Evolutionary conservation across 176 grass and related monocot species (phyloP), one percentile per base, ranked within the genome.

Genomic region (Tuctoria greenei): DNA sequence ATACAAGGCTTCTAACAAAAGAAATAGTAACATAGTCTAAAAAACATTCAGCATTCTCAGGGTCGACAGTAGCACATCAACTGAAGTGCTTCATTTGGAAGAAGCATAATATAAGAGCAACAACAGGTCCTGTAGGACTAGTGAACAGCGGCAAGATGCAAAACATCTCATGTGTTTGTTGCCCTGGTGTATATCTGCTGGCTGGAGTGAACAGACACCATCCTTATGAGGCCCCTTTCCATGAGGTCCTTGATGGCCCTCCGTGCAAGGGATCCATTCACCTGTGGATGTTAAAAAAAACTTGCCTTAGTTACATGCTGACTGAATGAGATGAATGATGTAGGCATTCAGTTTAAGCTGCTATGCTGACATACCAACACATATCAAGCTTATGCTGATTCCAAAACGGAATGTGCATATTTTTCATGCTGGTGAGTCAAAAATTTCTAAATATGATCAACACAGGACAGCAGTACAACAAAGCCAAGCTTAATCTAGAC

Each of bases 141-240:
- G 65, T 70, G 7, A 65, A 65, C 3, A 0, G 17, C 13, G 9
- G 54, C 8, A 5, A 3, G 4, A 59, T 21, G 18, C 64, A 69
- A 27, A 50, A 57, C 11, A 60, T 5, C 35, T 82, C 37, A 89
- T 60, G 87, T 81, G 82, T 89, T 85, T 15, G 87, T 89, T 1
- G 82, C 87, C 82, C 87, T 84, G 37, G 87, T 89, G 59, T 85
- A 85, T 55, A 89, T 89, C 82, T 85, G 87, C 23, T 89, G 86
- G 82, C 82, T 89, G 64, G 71, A 76, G 63, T 84, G 86, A 25
- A 84, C 82, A 0, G 70, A 41, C 24, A 88, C 77, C 86, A 85
- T 76, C 87, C 82, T 80, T 42, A 89, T 85, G 4, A 85, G 77
- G 0, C 81, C 86, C 45, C 49, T 88, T 37, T 40, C 76, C 71